A percentile compares a stretch with the other conserved stretches of the same genome.
Conservation (phyloP, 2,329 filamentous ascomycete species). For the Magnaporthiopsis poae region DNA sequence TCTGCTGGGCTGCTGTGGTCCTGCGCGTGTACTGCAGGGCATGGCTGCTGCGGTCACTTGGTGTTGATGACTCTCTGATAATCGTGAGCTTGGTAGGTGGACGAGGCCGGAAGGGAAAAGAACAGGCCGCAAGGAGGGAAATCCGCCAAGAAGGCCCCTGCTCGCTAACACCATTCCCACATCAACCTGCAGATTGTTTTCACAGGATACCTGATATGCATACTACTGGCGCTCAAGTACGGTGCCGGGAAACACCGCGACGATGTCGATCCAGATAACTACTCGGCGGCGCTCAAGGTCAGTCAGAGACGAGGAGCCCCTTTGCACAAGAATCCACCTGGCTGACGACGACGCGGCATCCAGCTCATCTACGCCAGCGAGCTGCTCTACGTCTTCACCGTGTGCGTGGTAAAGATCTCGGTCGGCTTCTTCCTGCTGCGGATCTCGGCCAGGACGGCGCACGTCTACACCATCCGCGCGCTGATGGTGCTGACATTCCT, state of each 20-base stretch:
- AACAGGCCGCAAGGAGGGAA: neutral
- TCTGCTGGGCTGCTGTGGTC: slow-evolving; percentile 9
- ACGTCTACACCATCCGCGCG: slow-evolving; percentile 24
- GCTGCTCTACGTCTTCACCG: slow-evolving; percentile 27
- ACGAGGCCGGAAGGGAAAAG: neutral
- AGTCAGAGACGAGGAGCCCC: neutral
- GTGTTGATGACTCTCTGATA: slow-evolving; percentile 2
- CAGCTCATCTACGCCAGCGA: slow-evolving; percentile 6
- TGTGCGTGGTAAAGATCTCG: slow-evolving; percentile 28
- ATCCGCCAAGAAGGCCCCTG: neutral
- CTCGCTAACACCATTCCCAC: neutral
- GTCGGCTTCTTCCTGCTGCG: slow-evolving; percentile 30
- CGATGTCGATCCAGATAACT: slow-evolving; percentile 1
- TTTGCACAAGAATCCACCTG: too few species aligned
- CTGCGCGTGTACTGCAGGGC: slow-evolving; percentile 9
- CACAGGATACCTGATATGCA: slow-evolving; percentile 2
- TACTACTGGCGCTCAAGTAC: neutral
- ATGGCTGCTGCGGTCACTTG: slow-evolving; percentile 4
- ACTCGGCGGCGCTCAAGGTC: slow-evolving; percentile 3
- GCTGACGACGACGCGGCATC: neutral
- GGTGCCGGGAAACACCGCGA: slow-evolving; percentile 1
- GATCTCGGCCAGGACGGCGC: slow-evolving; percentile 19
- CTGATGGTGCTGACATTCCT: slow-evolving; percentile 21
- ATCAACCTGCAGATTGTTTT: neutral
- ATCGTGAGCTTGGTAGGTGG: neutral